phyloP scores from a whole-genome alignment of 2,329 filamentous ascomycete genomes.

The Lasiodiplodia hormozganensis region DNA sequence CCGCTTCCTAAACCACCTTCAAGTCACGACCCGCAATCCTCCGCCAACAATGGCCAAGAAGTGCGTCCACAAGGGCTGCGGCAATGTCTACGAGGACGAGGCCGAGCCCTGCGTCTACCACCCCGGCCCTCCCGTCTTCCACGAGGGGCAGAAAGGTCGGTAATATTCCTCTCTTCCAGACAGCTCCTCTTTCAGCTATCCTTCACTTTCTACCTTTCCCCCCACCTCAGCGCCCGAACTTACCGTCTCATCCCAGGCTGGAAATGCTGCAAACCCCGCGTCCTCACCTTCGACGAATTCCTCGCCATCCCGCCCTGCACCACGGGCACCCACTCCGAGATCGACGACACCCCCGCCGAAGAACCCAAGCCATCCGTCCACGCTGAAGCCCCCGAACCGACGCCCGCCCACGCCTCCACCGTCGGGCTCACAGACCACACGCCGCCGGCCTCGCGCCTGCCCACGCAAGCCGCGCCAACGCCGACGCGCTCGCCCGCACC shows the following conservation, averaged over 20 bases:
- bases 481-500: constrained; percentile 40
- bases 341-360: constrained; percentile 71
- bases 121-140: constrained; percentile 87
- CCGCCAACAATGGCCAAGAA: constrained; percentile 70
- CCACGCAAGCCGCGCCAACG: constrained; percentile 30
- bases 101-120: constrained; percentile 86
- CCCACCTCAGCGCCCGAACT: constrained; percentile 13
- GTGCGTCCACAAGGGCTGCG: constrained; percentile 96
- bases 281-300: constrained; percentile 98
- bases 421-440: constrained; percentile 35
- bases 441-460: constrained; percentile 33
- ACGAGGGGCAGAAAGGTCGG: constrained; percentile 97
- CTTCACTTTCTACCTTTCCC: too few species aligned
- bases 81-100: constrained; percentile 81
- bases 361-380: constrained; percentile 50
- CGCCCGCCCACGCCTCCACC: neutral
- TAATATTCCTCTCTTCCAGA: constrained; percentile 26
- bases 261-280: constrained; percentile 98
- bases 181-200: too few species aligned
- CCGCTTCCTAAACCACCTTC: neutral
- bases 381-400: constrained; percentile 32
- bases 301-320: constrained; percentile 92
- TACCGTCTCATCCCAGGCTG: constrained; percentile 69
- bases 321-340: constrained; percentile 87
- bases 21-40: neutral